These are phyloP conservation scores for Bimuria novae-zelandiae DNA, from an alignment of 2,329 filamentous ascomycete species.

Conservation along the genomic window DNA sequence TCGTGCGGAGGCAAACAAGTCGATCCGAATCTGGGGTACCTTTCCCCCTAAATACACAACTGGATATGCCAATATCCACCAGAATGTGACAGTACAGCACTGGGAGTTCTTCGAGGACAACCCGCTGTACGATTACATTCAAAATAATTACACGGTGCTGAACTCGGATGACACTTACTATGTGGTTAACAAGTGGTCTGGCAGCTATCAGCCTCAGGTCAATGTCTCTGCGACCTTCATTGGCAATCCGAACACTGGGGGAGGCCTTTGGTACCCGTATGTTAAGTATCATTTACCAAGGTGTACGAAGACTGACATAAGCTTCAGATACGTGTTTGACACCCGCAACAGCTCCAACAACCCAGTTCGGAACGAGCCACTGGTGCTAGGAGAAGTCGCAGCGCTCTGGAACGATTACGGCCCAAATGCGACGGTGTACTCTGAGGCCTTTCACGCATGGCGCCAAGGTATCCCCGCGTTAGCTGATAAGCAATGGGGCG, in stretches of 20 bases:
- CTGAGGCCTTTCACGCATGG: constrained; percentile 50
- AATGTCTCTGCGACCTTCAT: constrained; percentile 45
- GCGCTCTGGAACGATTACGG: constrained; percentile 53
- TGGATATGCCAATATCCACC: constrained; percentile 33
- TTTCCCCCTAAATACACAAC: constrained; percentile 40
- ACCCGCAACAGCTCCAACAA: constrained; percentile 43
- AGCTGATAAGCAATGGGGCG: constrained; percentile 47
- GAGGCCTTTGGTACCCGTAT: constrained; percentile 48
- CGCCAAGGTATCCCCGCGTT: constrained; percentile 47
- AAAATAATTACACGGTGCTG: constrained; percentile 42
- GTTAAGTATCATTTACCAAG: neutral
- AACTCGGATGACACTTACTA: constrained; percentile 55
- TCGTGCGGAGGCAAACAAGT: constrained; percentile 13
- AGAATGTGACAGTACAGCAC: constrained; percentile 47
- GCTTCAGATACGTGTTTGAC: constrained; percentile 39
- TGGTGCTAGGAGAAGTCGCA: constrained; percentile 39
- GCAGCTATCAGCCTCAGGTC: constrained; percentile 48
- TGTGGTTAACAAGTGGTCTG: constrained; percentile 53
- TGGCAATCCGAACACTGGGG: constrained; percentile 46
- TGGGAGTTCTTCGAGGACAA: constrained; percentile 52
- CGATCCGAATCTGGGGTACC: constrained; percentile 38
- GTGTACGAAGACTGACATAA: neutral
- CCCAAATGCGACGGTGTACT: constrained; percentile 48
- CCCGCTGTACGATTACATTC: constrained; percentile 44
- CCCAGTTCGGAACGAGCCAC: constrained; percentile 20